A percentile compares a stretch with the other conserved stretches of the same genome.
phyloP scores from a whole-genome alignment of 106 monocot genomes.

The Dioscorea zingiberensis region DNA sequence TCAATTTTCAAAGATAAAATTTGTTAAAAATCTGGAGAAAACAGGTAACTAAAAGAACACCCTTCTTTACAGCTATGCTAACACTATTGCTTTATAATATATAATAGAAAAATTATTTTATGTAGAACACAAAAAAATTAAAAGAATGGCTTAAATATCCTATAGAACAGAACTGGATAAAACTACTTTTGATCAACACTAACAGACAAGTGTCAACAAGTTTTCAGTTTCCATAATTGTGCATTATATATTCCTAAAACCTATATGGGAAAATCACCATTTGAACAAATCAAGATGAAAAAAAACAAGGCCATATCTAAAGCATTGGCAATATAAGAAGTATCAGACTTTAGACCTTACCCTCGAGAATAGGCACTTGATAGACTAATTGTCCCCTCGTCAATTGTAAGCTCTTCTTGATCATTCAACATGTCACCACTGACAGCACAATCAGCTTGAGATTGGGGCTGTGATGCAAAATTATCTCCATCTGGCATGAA shows the following conservation, averaged over 20 bases:
- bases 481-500: slow-evolving; percentile 35
- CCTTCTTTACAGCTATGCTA: no score
- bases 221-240: neutral
- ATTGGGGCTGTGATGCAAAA: slow-evolving; percentile 30
- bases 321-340: neutral
- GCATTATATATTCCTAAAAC: neutral
- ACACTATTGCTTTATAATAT: no score
- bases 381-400: slow-evolving; percentile 68
- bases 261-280: neutral
- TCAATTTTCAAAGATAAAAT: no score
- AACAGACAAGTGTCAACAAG: neutral
- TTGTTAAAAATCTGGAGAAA: no score
- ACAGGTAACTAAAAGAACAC: no score
- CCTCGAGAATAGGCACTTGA: slow-evolving; percentile 80
- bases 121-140: no score
- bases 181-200: neutral
- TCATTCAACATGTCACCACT: slow-evolving; percentile 29
- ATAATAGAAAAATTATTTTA: no score
- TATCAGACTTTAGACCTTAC: slow-evolving; percentile 21
- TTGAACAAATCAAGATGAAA: no score
- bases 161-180: neutral
- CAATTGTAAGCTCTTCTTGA: slow-evolving; percentile 63
- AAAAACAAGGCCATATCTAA: no score
- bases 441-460: slow-evolving; percentile 24
- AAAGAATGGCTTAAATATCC: no score